Percentiles rank a stretch among this genome's conserved stretches.
Evolutionary conservation across 163 green algal species (phyloP).

Genomic region (Volvox carteri): DNA sequence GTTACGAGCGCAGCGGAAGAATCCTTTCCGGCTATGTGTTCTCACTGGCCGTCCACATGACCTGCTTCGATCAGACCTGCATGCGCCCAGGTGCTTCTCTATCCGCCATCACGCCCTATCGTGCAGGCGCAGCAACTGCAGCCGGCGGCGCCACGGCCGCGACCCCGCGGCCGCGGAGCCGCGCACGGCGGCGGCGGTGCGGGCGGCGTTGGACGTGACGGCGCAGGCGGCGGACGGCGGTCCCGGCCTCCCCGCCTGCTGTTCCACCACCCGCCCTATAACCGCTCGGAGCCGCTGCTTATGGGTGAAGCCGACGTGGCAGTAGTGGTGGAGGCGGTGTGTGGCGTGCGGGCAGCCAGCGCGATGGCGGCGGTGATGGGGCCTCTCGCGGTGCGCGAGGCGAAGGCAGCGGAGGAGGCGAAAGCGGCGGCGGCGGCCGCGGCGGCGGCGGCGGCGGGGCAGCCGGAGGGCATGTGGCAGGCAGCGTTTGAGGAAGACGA

Average conservation of each 20-base stretch:
- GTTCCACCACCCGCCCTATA: constrained; percentile 86
- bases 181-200: background rate
- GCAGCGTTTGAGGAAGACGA: constrained; percentile 42
- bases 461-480: constrained; percentile 54
- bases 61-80: no score
- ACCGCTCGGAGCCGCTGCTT: constrained; percentile 68
- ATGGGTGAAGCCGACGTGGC: constrained; percentile 65
- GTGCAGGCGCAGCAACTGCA: constrained; percentile 2
- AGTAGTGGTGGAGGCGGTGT: constrained; percentile 72
- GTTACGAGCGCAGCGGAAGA: no score
- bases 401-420: background rate
- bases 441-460: background rate
- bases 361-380: constrained; percentile 38
- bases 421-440: no score
- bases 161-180: background rate
- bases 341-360: constrained; percentile 48
- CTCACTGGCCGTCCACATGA: no score
- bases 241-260: constrained; percentile 65
- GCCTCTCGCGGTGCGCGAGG: background rate
- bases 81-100: no score
- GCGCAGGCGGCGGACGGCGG: background rate
- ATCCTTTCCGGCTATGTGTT: no score
- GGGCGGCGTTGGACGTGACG: background rate
- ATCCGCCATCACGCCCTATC: no score
- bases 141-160: background rate